These are phyloP conservation scores for Fusarium luffae DNA, from an alignment of 2,329 filamentous ascomycete genomes.

Conservation along the genomic window DNA sequence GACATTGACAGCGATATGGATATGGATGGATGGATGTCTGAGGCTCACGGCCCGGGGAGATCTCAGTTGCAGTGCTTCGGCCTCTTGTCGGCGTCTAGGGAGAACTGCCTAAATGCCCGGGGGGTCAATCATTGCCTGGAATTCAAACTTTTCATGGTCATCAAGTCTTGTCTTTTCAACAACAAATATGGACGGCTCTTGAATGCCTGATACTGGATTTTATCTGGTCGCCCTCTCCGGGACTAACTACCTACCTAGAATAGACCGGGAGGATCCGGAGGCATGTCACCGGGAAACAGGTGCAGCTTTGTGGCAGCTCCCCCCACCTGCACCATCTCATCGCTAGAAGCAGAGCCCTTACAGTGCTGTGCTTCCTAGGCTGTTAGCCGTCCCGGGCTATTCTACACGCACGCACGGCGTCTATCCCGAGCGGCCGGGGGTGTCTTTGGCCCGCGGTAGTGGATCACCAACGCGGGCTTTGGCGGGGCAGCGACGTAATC, in stretches of 20 bases:
- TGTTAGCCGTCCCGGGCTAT: slow-evolving; percentile 22
- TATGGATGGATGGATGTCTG: slow-evolving; percentile 1
- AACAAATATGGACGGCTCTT: slow-evolving; percentile 3
- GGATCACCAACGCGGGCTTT: slow-evolving; percentile 39
- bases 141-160: background rate
- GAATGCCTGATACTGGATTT: slow-evolving; percentile 24
- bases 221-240: slow-evolving; percentile 5
- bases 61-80: slow-evolving; percentile 26
- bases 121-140: background rate
- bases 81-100: slow-evolving; percentile 35
- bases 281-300: slow-evolving; percentile 25
- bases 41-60: slow-evolving; percentile 27
- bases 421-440: slow-evolving; percentile 36
- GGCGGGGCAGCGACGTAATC: slow-evolving; percentile 29
- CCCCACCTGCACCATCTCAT: slow-evolving; percentile 32
- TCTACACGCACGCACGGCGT: slow-evolving; percentile 31
- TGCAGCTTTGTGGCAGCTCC: slow-evolving; percentile 15
- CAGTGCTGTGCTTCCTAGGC: slow-evolving; percentile 18
- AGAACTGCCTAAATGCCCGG: slow-evolving; percentile 20
- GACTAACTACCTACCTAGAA: background rate
- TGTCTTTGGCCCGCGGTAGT: slow-evolving; percentile 41
- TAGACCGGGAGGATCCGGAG: slow-evolving; percentile 44
- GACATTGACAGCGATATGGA: slow-evolving; percentile 10
- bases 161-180: background rate
- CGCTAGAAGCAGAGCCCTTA: slow-evolving; percentile 30